These are phyloP conservation scores for Arthrinium phaeospermum DNA, from an alignment of 2,329 filamentous ascomycete genomes.

Conservation along the genomic window DNA sequence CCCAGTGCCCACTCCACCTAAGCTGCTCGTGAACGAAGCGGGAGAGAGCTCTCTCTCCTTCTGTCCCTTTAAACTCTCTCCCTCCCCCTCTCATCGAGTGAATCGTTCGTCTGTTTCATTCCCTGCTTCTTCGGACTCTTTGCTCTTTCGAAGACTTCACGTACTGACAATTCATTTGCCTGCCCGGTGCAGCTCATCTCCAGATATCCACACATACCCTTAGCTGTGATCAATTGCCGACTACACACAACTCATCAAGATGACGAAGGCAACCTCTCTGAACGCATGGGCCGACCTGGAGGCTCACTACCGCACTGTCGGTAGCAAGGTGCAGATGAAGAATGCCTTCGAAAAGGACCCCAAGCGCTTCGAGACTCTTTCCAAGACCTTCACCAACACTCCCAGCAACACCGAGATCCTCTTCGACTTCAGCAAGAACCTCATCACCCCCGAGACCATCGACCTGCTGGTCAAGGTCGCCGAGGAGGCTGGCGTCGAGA, in stretches of 20 bases:
- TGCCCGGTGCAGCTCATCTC: constrained; percentile 16
- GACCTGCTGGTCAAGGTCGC: constrained; percentile 87
- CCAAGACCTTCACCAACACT: constrained; percentile 79
- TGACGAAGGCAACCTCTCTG: constrained; percentile 87
- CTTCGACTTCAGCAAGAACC: constrained; percentile 99
- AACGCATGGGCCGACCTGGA: constrained; percentile 89
- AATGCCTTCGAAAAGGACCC: constrained; percentile 90
- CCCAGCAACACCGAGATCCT: constrained; percentile 85
- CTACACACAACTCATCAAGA: constrained; percentile 42
- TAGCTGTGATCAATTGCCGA: background rate
- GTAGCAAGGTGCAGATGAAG: constrained; percentile 90
- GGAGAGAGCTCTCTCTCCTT: background rate
- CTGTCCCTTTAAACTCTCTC: background rate
- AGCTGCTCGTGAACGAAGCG: background rate
- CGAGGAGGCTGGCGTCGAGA: constrained; percentile 86
- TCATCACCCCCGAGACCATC: constrained; percentile 91
- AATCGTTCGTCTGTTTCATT: background rate
- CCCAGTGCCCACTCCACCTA: background rate
- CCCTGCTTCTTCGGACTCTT: background rate
- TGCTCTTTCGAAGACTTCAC: background rate
- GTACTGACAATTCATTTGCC: background rate
- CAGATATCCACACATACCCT: background rate
- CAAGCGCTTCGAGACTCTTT: constrained; percentile 88
- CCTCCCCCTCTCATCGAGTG: background rate
- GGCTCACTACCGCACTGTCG: constrained; percentile 84